Base-by-base conservation (phyloP, 805 yeast genomes). In the Starmerella powellii region DNA sequence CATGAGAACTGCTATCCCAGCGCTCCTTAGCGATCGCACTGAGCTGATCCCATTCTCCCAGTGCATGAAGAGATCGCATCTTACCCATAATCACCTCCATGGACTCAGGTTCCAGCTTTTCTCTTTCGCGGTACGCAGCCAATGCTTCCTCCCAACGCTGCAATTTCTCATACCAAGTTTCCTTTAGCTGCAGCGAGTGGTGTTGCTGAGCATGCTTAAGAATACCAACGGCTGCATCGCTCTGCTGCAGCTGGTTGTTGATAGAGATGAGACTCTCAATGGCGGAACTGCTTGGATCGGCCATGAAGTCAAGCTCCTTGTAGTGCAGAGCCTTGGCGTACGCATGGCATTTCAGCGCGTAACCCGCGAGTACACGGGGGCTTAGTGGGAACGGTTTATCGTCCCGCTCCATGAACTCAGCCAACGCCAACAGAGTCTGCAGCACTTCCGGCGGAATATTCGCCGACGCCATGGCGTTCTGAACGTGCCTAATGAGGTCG, bases 71-170 rank as follows among this genome's bases (percentile, higher is more conserved):
- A 62, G 97, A 87, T 62, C 97, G 73, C 96, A 91, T 85, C 57
- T 88, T 87, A 65, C 99, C 99, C 87, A 88, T 78, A 4, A 88
- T 81, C 1, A 86, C 79, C 50, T 88, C 97, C 65, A 81, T 74
- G 23, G 85, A 76, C 20, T 61, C 60, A 2, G 66, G 65, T 43
- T 78, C 80, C 4, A 56, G 51, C 34, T 55, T 55, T 52, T 77
- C 88, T 56, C 96, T 71, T 53, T 78, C 83, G 50, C 79, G 78
- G 58, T 91, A 91, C 0, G 96, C 95, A 37, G 74, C 72, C 47
- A 91, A 66, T 0, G 99, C 99, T 62, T 91, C 98, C 52, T 88
- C 97, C 99, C 99, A 91, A 48, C 97, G 69, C 56, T 86, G 96
- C 33, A 91, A 65, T 57, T 88, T 91, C 60, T 91, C 98, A 56